Base-by-base conservation (phyloP, 768 basidiomycete genomes). In the Gymnopilus dilepis region DNA sequence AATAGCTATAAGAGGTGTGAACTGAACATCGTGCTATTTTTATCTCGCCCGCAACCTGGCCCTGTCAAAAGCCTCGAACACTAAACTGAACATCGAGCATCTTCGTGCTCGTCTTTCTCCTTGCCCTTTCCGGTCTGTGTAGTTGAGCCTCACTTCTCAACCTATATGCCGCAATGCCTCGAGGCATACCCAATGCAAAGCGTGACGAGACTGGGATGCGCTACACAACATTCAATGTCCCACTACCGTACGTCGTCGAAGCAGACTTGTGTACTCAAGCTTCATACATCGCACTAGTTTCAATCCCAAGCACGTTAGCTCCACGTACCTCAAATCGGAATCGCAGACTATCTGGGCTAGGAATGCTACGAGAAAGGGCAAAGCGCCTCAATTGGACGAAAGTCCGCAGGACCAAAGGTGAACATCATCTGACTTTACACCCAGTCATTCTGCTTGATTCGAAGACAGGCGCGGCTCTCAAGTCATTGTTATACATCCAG, bases 191-290 rank as follows among this genome's bases (percentile, higher is more conserved):
- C 30, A 92, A 91, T 69, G 86, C 84, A 28, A 90, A 87, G 74
- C 84, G 86, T 65, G 91, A 94, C 78, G 92, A 94, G 67, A 88
- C 86, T 58, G 91, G 92, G 15, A 80, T 95, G 80, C 84, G 87
- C 47, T 94, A 89, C 74, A 94, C 94, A 4, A 80, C 84, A 13
- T 95, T 95, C 74, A 81, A 87, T 74, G 92, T 94, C 9, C 94
- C 93, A 28, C 74, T 91, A 61, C 83, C 86, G 89, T 92, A 69
- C 63, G 83, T 77, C 11, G 21, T 38, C 52, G 19, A 56, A n/a
- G 26, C 21, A 38, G 26, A 13, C 13, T 28, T 6, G 48, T 45
- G 26, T 37, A 55, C 58, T 17, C 50, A 43, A 45, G 50, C 41
- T 54, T 47, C 41, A 52, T 67, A 17, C 63, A 45, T 45, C 40